phyloP scores from a whole-genome alignment of 441 rosid species.

The Breynia disticha region DNA sequence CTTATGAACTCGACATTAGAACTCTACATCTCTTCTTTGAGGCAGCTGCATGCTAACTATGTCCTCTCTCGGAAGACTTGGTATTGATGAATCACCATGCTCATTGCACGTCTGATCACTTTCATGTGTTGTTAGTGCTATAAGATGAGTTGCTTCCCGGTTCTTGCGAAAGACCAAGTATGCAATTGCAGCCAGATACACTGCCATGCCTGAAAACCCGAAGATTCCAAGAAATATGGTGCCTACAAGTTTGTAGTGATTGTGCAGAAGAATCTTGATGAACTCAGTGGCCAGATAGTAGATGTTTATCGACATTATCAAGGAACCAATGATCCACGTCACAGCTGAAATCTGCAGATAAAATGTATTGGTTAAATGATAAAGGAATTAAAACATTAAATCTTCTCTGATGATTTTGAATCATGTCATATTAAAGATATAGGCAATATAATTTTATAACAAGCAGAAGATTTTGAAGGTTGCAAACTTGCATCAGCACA shows the following conservation, averaged over 20 bases:
- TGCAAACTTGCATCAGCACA: neutral
- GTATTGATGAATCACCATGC: slow-evolving; percentile 15
- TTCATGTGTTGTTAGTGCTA: slow-evolving; percentile 36
- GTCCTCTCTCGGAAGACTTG: slow-evolving; percentile 53
- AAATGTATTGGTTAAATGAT: neutral
- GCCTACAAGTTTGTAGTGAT: slow-evolving; percentile 35
- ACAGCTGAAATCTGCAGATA: slow-evolving; percentile 50
- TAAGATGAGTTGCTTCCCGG: slow-evolving; percentile 30
- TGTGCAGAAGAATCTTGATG: slow-evolving; percentile 46
- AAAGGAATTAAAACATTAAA: neutral
- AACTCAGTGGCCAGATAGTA: slow-evolving; percentile 60
- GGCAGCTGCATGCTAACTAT: slow-evolving; percentile 67
- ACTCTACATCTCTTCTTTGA: slow-evolving; percentile 25
- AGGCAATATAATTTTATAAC: no score
- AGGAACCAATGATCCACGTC: slow-evolving; percentile 67
- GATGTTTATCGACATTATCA: slow-evolving; percentile 79
- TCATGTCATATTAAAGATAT: no score
- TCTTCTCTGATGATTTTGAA: neutral
- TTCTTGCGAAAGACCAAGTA: slow-evolving; percentile 66
- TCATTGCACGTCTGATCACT: slow-evolving; percentile 20
- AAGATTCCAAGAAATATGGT: slow-evolving; percentile 54
- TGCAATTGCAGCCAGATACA: slow-evolving; percentile 59
- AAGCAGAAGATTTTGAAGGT: no score
- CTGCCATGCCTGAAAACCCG: slow-evolving; percentile 54
- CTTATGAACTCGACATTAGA: neutral